Evolutionary conservation across 148 eudicot genomes (phyloP), one percentile per base, ranked within the genome.

Genomic region (Heliosperma pusillum): DNA sequence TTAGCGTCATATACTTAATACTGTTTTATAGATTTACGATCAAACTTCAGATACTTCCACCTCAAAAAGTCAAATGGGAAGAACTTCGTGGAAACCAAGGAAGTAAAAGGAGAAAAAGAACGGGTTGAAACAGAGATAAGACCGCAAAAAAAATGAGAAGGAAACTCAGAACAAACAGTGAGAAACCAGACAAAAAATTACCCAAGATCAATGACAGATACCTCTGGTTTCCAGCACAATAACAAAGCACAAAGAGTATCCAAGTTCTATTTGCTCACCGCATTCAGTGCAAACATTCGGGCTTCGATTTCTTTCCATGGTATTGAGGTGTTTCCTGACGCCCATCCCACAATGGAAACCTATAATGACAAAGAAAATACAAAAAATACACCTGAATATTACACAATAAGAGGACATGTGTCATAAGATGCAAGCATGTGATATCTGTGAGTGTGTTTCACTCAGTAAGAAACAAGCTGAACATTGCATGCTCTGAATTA

Each of bases 241-340:
- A 68, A 11, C 71, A 68, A 45, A 44, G 47, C 55, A 44, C 27
- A 16, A 63, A 26, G 42, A 24, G 19, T 27, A 40, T 66, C 55
- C 2, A 72, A 21, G 15, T 25, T 8, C 25, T 60, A 75, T 73
- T 75, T 69, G 78, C 97, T 88, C 83, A 94, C 98, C 87, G 82
- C 90, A 84, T 90, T 91, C 42, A 94, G 93, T 58, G 91, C 90
- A 82, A 84, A 94, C 88, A 94, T 76, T 84, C 87, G 92, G 26
- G 89, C 85, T 87, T 94, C 98, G 64, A 90, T 91, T 87, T 91
- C 96, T 82, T 85, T 90, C 97, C 97, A 94, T 59, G 93, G 87
- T 76, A 90, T 86, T 70, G 88, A 82, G 66, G 76, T 72, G 70
- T 82, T 83, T 78, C 85, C 83, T 77, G 89, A 74, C 50, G 82